These are phyloP conservation scores for Suillus fuscotomentosus DNA, from an alignment of 768 basidiomycete genomes.

Conservation along the genomic window DNA sequence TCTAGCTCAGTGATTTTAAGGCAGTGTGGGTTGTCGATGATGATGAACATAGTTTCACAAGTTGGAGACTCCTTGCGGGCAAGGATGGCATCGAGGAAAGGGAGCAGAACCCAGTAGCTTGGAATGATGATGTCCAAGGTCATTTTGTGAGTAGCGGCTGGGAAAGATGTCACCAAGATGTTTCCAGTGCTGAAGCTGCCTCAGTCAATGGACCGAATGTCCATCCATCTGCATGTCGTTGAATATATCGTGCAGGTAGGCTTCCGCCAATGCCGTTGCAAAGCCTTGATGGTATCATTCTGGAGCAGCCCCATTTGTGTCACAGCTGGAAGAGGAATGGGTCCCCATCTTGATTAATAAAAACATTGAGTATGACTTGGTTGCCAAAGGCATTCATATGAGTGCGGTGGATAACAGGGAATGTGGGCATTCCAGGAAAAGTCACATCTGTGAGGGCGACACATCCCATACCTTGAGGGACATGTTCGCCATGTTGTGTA, in stretches of 20 bases:
- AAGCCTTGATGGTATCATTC: conserved; percentile 43
- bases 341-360: conserved; percentile 60
- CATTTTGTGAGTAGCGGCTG: conserved; percentile 32
- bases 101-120: conserved; percentile 50
- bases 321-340: conserved; percentile 61
- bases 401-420: conserved; percentile 53
- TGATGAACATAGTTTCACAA: conserved; percentile 52
- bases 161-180: conserved; percentile 31
- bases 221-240: conserved; percentile 46
- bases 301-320: conserved; percentile 51
- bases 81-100: conserved; percentile 43
- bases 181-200: conserved; percentile 35
- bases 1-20: conserved; percentile 37
- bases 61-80: conserved; percentile 40
- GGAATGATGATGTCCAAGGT: conserved; percentile 58
- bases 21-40: conserved; percentile 54
- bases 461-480: conserved; percentile 52
- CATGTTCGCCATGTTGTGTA: conserved; percentile 22
- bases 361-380: conserved; percentile 46
- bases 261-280: conserved; percentile 48
- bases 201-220: conserved; percentile 44
- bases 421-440: conserved; percentile 63
- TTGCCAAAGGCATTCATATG: conserved; percentile 58
- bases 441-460: conserved; percentile 54
- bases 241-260: conserved; percentile 44